These are phyloP conservation scores for Epichloe gansuensis DNA, from an alignment of 2,329 filamentous ascomycete species.

Conservation along the genomic window DNA sequence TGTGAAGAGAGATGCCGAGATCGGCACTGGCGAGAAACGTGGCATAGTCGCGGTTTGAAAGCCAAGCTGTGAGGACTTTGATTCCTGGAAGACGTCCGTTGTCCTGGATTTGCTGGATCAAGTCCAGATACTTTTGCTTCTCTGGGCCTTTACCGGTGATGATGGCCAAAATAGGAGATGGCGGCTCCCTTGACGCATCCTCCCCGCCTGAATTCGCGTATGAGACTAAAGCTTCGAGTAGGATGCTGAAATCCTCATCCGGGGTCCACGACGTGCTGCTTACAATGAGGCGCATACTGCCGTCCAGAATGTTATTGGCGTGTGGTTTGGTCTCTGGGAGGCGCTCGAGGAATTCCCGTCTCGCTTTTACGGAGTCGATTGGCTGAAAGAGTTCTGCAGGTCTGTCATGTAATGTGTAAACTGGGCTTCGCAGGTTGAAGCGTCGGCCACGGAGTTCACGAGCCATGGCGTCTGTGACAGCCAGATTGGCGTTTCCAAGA, in stretches of 20 bases:
- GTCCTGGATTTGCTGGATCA: conserved; percentile 48
- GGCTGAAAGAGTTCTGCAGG: conserved; percentile 75
- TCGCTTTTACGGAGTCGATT: conserved; percentile 32
- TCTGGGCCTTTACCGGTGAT: conserved; percentile 93
- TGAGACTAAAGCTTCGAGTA: conserved; percentile 66
- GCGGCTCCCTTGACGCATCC: conserved; percentile 26
- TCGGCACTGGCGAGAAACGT: conserved; percentile 72
- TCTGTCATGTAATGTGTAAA: conserved; percentile 71
- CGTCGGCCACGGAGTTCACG: conserved; percentile 50
- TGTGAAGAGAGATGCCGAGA: conserved; percentile 83
- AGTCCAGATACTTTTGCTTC: conserved; percentile 58
- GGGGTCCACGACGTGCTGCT: conserved; percentile 96
- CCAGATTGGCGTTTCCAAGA: conserved; percentile 61
- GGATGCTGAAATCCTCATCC: conserved; percentile 84
- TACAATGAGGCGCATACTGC: conserved; percentile 57
- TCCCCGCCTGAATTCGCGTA: conserved; percentile 45
- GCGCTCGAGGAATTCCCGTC: conserved; percentile 47
- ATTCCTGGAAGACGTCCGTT: conserved; percentile 55
- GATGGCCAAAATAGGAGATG: conserved; percentile 65
- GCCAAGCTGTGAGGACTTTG: conserved; percentile 68
- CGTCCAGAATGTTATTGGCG: conserved; percentile 44
- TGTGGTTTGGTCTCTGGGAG: conserved; percentile 52
- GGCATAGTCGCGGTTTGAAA: conserved; percentile 75
- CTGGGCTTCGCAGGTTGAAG: conserved; percentile 50
- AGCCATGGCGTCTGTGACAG: conserved; percentile 83